Percentiles rank a stretch among this genome's conserved stretches.
Evolutionary conservation across 306 rosid genomes (phyloP).

Genomic region (Medicago lupulina): DNA sequence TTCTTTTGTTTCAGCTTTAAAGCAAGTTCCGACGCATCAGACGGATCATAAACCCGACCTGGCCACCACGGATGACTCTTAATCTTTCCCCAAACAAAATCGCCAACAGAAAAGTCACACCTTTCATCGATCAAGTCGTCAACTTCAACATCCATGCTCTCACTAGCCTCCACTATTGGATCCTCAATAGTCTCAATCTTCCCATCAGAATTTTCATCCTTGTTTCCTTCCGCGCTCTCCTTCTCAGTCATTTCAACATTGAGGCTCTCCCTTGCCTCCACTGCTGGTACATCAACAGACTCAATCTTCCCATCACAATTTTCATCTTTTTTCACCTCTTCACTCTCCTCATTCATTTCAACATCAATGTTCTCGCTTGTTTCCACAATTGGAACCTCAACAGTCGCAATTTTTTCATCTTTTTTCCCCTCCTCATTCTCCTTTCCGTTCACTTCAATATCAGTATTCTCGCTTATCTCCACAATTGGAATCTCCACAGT

Average conservation of each 20-base stretch:
- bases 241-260: conserved; percentile 39
- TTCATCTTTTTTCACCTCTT: conserved; percentile 22
- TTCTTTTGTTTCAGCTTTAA: conserved; percentile 57
- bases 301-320: conserved; percentile 9
- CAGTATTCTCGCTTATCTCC: too few relatives aligned
- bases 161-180: conserved; percentile 48
- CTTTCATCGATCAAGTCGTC: conserved; percentile 22
- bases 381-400: too few relatives aligned
- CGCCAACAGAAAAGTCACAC: conserved; percentile 58
- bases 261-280: conserved; percentile 44
- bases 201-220: conserved; percentile 34
- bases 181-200: conserved; percentile 47
- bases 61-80: conserved; percentile 90
- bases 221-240: conserved; percentile 33
- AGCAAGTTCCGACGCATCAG: conserved; percentile 64
- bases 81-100: conserved; percentile 84
- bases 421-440: conserved; percentile 2
- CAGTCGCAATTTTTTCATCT: too few relatives aligned
- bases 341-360: too few relatives aligned
- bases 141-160: conserved; percentile 40
- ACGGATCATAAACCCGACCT: conserved; percentile 69
- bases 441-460: neutral
- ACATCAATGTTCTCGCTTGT: too few relatives aligned
- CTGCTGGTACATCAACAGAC: conserved; percentile 50
- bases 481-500: too few relatives aligned